A percentile compares a stretch with the other conserved stretches of the same genome.
Evolutionary conservation across 1,284 basidiomycete genomes (phyloP).

Genomic region (Rhizoctonia solani): DNA sequence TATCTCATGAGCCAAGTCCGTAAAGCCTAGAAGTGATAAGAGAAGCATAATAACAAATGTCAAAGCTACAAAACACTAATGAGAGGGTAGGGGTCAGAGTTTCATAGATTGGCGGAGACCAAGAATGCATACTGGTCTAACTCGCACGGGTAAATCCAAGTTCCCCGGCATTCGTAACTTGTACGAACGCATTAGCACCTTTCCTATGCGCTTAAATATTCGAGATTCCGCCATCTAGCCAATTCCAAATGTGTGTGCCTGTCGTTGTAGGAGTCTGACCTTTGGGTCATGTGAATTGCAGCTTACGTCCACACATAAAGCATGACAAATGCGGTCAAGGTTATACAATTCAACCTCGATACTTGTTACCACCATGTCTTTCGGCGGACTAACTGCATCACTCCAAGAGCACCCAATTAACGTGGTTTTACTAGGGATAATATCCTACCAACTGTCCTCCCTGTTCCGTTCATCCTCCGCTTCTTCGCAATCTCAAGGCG

Average conservation of each 20-base stretch:
- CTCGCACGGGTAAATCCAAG: slow-evolving; percentile 64
- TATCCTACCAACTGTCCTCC: slow-evolving; percentile 13
- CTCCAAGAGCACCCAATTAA: slow-evolving; percentile 22
- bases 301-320: not conserved
- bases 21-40: slow-evolving; percentile 74
- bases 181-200: slow-evolving; percentile 61
- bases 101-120: not conserved
- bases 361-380: slow-evolving; percentile 7
- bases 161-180: slow-evolving; percentile 62
- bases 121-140: slow-evolving; percentile 63
- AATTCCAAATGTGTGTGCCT: not conserved
- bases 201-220: slow-evolving; percentile 40
- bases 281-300: not conserved
- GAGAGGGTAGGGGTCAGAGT: slow-evolving; percentile 31
- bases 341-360: not conserved
- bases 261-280: not conserved
- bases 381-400: slow-evolving; percentile 2
- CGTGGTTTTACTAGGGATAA: slow-evolving; percentile 3
- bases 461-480: not conserved
- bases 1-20: slow-evolving; percentile 59
- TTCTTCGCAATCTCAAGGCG: not conserved
- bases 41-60: slow-evolving; percentile 65
- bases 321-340: not conserved
- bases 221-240: not conserved
- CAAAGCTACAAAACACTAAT: slow-evolving; percentile 73